These are phyloP conservation scores for Cyclotella baltica DNA, from an alignment of 108 stramenopile species.

Conservation along the genomic window DNA sequence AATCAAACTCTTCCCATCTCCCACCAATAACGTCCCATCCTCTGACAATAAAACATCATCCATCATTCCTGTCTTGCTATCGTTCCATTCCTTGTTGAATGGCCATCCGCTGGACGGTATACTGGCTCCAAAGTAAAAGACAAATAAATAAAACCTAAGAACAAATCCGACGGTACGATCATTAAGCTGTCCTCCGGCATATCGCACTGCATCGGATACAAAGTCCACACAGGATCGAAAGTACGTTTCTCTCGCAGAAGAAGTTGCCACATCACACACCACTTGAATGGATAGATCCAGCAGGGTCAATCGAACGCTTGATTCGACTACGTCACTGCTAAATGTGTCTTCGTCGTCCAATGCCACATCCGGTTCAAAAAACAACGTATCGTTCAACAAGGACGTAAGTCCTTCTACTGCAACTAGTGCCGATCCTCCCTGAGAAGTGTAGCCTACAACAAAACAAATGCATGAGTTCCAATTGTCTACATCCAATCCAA, in stretches of 20 bases:
- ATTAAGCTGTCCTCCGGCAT: conserved; percentile 71
- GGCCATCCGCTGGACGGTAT: conserved; percentile 57
- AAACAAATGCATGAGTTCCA: too few species aligned
- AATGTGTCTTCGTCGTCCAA: conserved; percentile 33
- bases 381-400: conserved; percentile 72
- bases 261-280: conserved; percentile 87
- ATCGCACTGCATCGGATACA: conserved; percentile 72
- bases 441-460: conserved; percentile 69
- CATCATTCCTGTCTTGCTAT: conserved; percentile 4
- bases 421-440: conserved; percentile 83
- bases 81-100: conserved; percentile 37
- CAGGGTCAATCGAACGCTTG: conserved; percentile 64
- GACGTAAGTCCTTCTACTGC: conserved; percentile 79
- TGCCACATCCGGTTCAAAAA: conserved; percentile 69
- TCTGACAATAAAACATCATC: conserved; percentile 41
- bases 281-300: conserved; percentile 83
- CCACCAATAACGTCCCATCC: conserved; percentile 10
- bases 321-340: conserved; percentile 14
- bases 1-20: conserved; percentile 7
- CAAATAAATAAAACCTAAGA: conserved; percentile 81
- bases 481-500: too few species aligned
- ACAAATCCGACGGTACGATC: conserved; percentile 83
- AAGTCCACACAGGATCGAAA: conserved; percentile 83
- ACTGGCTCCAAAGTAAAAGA: conserved; percentile 87
- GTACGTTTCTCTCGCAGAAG: conserved; percentile 74